These are phyloP conservation scores for Spathaspora arborariae DNA, from an alignment of 805 yeast species.

Conservation along the genomic window DNA sequence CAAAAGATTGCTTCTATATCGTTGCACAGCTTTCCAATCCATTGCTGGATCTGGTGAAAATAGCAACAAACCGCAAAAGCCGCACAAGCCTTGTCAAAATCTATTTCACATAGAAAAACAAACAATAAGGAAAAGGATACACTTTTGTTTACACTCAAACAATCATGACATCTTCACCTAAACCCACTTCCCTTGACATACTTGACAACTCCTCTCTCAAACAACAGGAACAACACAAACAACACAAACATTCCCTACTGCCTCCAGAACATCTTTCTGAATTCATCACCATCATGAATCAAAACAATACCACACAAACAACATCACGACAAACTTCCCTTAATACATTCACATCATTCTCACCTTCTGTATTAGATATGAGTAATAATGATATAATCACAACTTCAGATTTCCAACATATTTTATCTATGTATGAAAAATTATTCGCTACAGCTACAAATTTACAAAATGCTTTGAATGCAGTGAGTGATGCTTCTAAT, in stretches of 20 bases:
- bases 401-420: conserved; percentile 52
- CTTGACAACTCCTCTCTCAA: neutral
- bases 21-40: no score
- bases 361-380: conserved; percentile 55
- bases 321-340: conserved; percentile 26
- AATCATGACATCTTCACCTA: neutral
- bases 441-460: conserved; percentile 44
- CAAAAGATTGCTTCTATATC: no score
- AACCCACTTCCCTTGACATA: neutral
- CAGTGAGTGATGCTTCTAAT: conserved; percentile 57
- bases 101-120: no score
- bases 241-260: neutral
- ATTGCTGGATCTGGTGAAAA: no score
- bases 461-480: conserved; percentile 44
- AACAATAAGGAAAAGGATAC: no score
- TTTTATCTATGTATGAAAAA: conserved; percentile 45
- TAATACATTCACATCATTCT: conserved; percentile 42
- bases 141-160: no score
- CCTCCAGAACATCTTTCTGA: conserved; percentile 59
- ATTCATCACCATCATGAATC: conserved; percentile 48
- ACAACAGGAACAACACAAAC: no score
- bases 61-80: no score
- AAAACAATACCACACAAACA: neutral
- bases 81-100: no score
- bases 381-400: conserved; percentile 50